Conservation (phyloP, 2,329 filamentous ascomycete species). For the Rosellinia necatrix region DNA sequence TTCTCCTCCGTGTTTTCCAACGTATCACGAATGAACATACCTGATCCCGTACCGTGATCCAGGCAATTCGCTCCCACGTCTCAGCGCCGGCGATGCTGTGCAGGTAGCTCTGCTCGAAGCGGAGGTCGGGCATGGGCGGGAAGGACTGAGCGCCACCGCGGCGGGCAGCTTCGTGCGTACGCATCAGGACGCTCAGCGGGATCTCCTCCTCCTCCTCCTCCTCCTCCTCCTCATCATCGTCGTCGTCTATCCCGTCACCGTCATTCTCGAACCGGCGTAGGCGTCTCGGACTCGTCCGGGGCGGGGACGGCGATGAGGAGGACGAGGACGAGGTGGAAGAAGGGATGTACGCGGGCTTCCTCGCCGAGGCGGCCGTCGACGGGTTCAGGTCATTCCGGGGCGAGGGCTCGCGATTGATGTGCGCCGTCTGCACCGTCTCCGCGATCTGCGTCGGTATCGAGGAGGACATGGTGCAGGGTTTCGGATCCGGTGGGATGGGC, state of each 20-base stretch:
- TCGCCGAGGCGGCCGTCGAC: constrained; percentile 72
- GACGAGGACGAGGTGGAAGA: constrained; percentile 26
- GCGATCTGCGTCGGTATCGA: constrained; percentile 68
- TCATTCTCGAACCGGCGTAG: background rate
- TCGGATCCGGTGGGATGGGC: too few relatives aligned
- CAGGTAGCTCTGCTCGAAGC: constrained; percentile 98
- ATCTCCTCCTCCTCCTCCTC: constrained; percentile 73
- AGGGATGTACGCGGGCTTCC: constrained; percentile 59
- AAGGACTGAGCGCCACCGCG: constrained; percentile 44
- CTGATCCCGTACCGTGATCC: constrained; percentile 89
- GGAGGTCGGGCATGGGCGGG: constrained; percentile 79
- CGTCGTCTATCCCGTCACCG: constrained; percentile 4
- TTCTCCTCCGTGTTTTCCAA: too few relatives aligned
- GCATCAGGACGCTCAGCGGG: constrained; percentile 67
- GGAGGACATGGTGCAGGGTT: constrained; percentile 33
- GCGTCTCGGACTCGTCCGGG: too few relatives aligned
- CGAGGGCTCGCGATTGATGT: constrained; percentile 75
- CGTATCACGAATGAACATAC: constrained; percentile 48
- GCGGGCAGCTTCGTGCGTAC: constrained; percentile 52
- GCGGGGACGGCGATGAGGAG: too few relatives aligned
- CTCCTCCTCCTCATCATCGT: constrained; percentile 46
- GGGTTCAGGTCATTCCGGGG: constrained; percentile 78
- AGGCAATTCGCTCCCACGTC: constrained; percentile 76
- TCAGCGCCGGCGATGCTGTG: constrained; percentile 82
- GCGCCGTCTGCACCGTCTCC: constrained; percentile 79